Percentiles rank a stretch among this genome's conserved stretches.
These are phyloP conservation scores for Torulaspora microellipsoides DNA, from an alignment of 805 yeast species.

Conservation along the genomic window DNA sequence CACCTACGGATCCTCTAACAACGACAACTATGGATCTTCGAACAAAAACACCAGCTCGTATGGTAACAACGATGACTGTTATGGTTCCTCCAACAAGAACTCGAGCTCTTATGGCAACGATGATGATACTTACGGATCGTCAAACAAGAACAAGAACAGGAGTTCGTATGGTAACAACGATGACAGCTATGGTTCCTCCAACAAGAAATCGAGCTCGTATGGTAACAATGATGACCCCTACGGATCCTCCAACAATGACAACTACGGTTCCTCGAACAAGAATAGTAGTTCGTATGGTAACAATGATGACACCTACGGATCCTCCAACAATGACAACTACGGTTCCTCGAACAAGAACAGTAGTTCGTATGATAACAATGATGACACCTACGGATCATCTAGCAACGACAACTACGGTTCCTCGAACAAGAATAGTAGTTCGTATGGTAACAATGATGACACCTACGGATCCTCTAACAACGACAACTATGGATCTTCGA, in stretches of 20 bases:
- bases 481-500: constrained; percentile 9
- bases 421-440: constrained; percentile 21
- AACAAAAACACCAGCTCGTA: constrained; percentile 16
- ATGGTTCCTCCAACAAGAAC: constrained; percentile 22
- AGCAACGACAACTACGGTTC: constrained; percentile 24
- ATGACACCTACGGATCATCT: constrained; percentile 14
- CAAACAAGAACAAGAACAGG: constrained; percentile 11
- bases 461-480: constrained; percentile 22
- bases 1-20: constrained; percentile 34
- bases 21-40: constrained; percentile 26
- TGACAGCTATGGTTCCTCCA: constrained; percentile 15
- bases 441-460: constrained; percentile 17
- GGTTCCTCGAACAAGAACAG: constrained; percentile 18
- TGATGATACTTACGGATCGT: constrained; percentile 20
- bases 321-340: constrained; percentile 2
- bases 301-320: constrained; percentile 24
- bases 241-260: constrained; percentile 21
- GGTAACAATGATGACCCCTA: constrained; percentile 19
- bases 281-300: constrained; percentile 22
- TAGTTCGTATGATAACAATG: constrained; percentile 11
- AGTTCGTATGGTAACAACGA: constrained; percentile 15
- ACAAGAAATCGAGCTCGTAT: constrained; percentile 8
- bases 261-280: constrained; percentile 11
- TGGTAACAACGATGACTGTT: constrained; percentile 21
- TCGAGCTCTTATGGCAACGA: constrained; percentile 26